Conservation (phyloP, 257 asterid species). For the Penstemon davidsonii region DNA sequence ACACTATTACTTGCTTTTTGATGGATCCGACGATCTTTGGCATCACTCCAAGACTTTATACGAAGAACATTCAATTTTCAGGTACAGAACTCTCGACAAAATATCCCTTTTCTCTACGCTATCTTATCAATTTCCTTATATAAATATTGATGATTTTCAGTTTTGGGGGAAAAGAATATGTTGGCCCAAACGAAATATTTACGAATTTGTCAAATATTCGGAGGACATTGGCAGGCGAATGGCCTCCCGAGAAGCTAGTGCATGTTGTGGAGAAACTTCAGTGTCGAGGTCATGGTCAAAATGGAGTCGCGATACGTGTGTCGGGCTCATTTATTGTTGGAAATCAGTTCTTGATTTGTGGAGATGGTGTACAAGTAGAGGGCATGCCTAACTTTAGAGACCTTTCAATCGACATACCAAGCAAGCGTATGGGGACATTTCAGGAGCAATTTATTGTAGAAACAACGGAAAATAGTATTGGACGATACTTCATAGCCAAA, state of each 20-base stretch:
- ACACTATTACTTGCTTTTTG: constrained; percentile 90
- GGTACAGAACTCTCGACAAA: constrained; percentile 42
- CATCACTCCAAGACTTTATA: constrained; percentile 76
- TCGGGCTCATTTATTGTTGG: constrained; percentile 87
- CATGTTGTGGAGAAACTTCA: constrained; percentile 97
- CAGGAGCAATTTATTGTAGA: constrained; percentile 80
- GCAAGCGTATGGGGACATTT: constrained; percentile 85
- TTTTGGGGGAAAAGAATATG: constrained; percentile 69
- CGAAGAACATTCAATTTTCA: constrained; percentile 59
- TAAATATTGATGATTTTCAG: constrained; percentile 40
- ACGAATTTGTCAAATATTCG: constrained; percentile 63
- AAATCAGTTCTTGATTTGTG: constrained; percentile 91
- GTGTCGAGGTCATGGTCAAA: constrained; percentile 70
- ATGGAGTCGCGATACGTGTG: constrained; percentile 81
- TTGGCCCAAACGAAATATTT: constrained; percentile 61
- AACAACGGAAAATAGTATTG: constrained; percentile 44
- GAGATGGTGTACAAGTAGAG: constrained; percentile 92
- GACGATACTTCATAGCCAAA: constrained; percentile 67
- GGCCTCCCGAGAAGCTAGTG: constrained; percentile 94
- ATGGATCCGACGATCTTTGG: constrained; percentile 92
- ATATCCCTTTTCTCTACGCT: not conserved
- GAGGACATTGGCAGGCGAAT: constrained; percentile 78
- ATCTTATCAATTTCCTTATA: constrained; percentile 25
- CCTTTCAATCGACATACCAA: constrained; percentile 66
- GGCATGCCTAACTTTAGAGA: constrained; percentile 80